These are phyloP conservation scores for Gossypium mustelinum DNA, from an alignment of 345 rosid species.

Conservation along the genomic window DNA sequence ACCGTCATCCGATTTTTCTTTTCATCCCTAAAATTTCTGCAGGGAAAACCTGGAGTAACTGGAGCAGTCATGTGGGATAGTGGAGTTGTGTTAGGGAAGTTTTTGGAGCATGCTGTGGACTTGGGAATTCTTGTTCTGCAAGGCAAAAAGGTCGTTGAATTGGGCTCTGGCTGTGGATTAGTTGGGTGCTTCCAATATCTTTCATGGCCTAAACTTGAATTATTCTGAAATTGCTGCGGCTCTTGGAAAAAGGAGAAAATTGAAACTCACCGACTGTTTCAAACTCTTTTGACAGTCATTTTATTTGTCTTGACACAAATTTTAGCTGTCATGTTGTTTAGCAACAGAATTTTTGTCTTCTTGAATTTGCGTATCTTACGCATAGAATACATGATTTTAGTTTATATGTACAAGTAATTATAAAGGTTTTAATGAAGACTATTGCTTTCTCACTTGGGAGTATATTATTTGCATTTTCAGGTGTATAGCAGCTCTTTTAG, in stretches of 20 bases:
- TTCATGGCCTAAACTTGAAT: background rate
- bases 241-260: background rate
- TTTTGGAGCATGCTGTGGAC: conserved; percentile 88
- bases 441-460: conserved; percentile 11
- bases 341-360: background rate
- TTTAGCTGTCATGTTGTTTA: background rate
- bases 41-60: conserved; percentile 80
- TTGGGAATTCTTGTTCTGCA: conserved; percentile 54
- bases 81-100: conserved; percentile 83
- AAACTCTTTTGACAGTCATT: background rate
- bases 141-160: conserved; percentile 73
- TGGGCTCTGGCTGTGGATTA: conserved; percentile 94
- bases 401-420: background rate
- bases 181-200: conserved; percentile 55
- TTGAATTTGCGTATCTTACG: background rate
- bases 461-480: conserved; percentile 32
- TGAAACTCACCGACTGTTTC: background rate
- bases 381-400: background rate
- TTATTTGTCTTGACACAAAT: background rate
- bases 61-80: conserved; percentile 96
- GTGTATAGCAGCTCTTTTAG: conserved; percentile 82
- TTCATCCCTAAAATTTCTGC: conserved; percentile 7
- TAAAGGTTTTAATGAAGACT: background rate
- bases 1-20: no score
- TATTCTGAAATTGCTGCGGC: background rate